Evolutionary conservation across 257 asterid genomes (phyloP).

Genomic region (Jacaranda copaia): DNA sequence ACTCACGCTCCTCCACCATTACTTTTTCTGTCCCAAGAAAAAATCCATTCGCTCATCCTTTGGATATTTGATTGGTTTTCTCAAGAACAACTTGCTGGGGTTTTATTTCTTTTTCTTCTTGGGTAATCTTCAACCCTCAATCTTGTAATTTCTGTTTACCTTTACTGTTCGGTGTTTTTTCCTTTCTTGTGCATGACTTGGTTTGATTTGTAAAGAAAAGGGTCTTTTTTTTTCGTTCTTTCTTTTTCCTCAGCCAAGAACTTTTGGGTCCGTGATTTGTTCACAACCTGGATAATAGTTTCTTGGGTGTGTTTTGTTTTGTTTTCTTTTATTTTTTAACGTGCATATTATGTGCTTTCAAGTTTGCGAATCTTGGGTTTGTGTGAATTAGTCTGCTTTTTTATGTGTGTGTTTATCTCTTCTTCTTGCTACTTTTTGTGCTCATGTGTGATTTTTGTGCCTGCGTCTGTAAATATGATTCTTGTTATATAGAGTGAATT

Average conservation of each 20-base stretch:
- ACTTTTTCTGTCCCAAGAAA: slow-evolving; percentile 23
- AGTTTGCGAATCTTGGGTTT: slow-evolving; percentile 3
- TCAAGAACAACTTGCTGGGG: slow-evolving; percentile 3
- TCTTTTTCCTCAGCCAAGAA: too few species aligned
- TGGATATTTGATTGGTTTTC: slow-evolving; percentile 11
- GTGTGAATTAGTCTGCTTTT: not conserved
- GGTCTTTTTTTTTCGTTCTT: not conserved
- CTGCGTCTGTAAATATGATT: not conserved
- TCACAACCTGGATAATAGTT: not conserved
- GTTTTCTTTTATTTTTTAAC: too few species aligned
- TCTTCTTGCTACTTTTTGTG: slow-evolving; percentile 2
- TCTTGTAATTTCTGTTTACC: not conserved
- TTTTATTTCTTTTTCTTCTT: slow-evolving; percentile 15
- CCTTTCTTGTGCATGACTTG: not conserved
- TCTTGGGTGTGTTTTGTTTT: not conserved
- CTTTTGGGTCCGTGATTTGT: not conserved
- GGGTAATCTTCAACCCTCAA: slow-evolving; percentile 11
- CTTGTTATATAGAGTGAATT: not conserved
- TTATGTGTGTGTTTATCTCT: not conserved
- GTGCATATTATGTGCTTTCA: not conserved
- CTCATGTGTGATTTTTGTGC: not conserved
- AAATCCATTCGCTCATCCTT: not conserved
- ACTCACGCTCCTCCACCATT: slow-evolving; percentile 36
- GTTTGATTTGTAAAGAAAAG: not conserved
- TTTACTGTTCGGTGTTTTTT: not conserved